A percentile compares a stretch with the other conserved stretches of the same genome.
Conservation (phyloP, 169 alveolate genomes). For the Plasmodium yoelii region DNA sequence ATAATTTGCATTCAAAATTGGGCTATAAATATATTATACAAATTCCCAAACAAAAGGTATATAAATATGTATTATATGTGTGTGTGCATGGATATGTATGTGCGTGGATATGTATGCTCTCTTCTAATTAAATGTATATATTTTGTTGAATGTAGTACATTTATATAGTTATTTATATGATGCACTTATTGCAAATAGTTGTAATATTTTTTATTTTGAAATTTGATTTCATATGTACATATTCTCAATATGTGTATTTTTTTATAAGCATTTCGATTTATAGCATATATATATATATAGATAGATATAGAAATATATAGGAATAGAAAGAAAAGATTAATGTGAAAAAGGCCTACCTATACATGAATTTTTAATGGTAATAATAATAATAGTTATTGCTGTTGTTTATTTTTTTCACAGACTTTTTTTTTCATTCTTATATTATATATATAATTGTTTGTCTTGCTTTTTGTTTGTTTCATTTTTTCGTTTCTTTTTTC, state of each 20-base stretch:
- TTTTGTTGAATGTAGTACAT: neutral
- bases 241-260: conserved; percentile 1
- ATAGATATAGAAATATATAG: too few relatives aligned
- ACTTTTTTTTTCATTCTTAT: neutral
- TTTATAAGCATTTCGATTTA: neutral
- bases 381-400: too few relatives aligned
- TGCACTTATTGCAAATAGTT: neutral
- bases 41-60: too few relatives aligned
- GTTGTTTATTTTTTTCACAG: too few relatives aligned
- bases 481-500: neutral
- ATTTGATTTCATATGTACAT: neutral
- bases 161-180: neutral
- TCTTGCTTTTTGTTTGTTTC: neutral
- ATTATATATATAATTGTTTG: neutral
- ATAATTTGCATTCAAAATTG: too few relatives aligned
- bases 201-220: neutral
- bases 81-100: neutral
- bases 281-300: neutral
- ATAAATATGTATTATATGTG: too few relatives aligned
- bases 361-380: too few relatives aligned
- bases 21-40: too few relatives aligned
- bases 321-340: too few relatives aligned
- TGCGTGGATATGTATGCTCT: neutral
- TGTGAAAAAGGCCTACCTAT: too few relatives aligned
- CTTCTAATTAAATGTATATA: neutral